Base-by-base conservation (phyloP, 495 filamentous ascomycete species). In the Penicillium daleae region DNA sequence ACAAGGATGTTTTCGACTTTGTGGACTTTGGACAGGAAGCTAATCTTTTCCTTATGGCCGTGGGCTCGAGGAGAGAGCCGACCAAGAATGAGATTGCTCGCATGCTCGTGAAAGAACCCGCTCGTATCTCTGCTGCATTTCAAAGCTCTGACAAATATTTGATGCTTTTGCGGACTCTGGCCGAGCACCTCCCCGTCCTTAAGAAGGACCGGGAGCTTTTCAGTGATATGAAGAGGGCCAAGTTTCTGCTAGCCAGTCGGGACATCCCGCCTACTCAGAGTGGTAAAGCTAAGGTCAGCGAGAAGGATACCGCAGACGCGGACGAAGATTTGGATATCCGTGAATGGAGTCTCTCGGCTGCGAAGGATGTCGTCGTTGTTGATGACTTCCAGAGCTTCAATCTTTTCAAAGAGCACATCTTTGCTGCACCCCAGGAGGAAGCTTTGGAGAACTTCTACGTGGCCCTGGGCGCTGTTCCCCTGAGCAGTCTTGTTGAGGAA, bases 1-100 rank as follows among this genome's bases (percentile, higher is more conserved):
- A 93, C 66, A 88, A 84, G 39, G 91, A 95, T 29, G 92, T 99
- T 19, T 97, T 98, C 64, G 93, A 97, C 71, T 99, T 97, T 75
- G 92, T 98, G 4, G 90, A 97, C 72, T 97, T 97, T 76, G 92
- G 93, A 4, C 73, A 82, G 55, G 86, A 93, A 68, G 94, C 92
- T 4, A 97, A 98, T 66, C 78, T 89, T 0, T 98, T 99, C 69
- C 79, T 99, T 6, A 81, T 92, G 66, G 88, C 89, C 54, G 89
- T 91, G 58, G 96, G 96, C 3, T 92, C 92, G 4, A 97, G 94
- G 71, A 84, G 86, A 56, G 94, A 98, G 70, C 96, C 96, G 0
- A 96, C 88, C 2, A 93, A 89, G 57, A 70, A 80, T 13, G 95
- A 99, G 73, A 82, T 99, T 68, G 93, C 93, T 3, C 80, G 84